phyloP scores from a whole-genome alignment of 2,329 filamentous ascomycete genomes.

The Hypoxylon sp. region DNA sequence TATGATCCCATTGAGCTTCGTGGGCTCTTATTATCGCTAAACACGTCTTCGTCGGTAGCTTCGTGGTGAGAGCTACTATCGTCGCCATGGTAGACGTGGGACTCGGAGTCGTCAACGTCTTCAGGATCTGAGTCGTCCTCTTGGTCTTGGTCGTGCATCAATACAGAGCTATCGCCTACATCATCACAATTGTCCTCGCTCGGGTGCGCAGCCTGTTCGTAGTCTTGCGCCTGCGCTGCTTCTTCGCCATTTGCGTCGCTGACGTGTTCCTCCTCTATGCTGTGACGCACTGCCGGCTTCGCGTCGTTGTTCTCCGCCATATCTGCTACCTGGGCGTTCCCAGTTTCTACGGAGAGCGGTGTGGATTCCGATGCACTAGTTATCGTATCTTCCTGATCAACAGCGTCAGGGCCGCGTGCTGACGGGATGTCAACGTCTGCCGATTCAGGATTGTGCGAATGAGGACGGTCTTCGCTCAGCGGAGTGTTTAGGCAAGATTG shows the following conservation, averaged over 20 bases:
- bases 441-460: conserved; percentile 27
- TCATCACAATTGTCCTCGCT: conserved; percentile 43
- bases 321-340: neutral
- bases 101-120: conserved; percentile 36
- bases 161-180: conserved; percentile 42
- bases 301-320: conserved; percentile 8
- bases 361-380: neutral
- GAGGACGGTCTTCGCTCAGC: conserved; percentile 49
- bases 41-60: conserved; percentile 62
- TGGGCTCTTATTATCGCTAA: conserved; percentile 65
- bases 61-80: conserved; percentile 61
- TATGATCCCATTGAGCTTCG: conserved; percentile 65
- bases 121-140: conserved; percentile 42
- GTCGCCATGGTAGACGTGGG: conserved; percentile 45
- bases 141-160: conserved; percentile 41
- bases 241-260: conserved; percentile 16
- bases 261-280: conserved; percentile 35
- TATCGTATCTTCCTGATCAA: neutral
- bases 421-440: conserved; percentile 6
- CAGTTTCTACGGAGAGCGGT: conserved; percentile 3
- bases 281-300: conserved; percentile 30
- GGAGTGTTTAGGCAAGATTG: conserved; percentile 52
- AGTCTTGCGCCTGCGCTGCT: conserved; percentile 57
- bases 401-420: neutral
- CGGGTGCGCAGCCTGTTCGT: conserved; percentile 61